Percentiles rank a stretch among this genome's conserved stretches.
Evolutionary conservation across 2,329 filamentous ascomycete genomes (phyloP).

Genomic region (Neopestalotiopsis sp.): DNA sequence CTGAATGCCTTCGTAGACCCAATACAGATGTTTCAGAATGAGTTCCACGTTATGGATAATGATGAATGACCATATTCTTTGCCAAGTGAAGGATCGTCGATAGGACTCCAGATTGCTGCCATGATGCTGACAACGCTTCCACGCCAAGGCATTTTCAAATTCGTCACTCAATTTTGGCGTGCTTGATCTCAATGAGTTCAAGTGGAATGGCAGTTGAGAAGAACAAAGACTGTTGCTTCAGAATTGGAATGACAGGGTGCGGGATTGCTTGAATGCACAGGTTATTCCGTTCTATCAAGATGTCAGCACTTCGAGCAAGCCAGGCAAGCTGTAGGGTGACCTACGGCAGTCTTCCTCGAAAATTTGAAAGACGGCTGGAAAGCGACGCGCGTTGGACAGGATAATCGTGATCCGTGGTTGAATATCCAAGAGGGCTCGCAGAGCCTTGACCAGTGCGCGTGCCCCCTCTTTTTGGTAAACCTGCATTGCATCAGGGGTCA

Average conservation of each 20-base stretch:
- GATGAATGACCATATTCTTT: too few relatives aligned
- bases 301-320: background rate
- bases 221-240: constrained; percentile 14
- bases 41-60: too few relatives aligned
- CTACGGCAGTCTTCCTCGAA: constrained; percentile 46
- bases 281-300: background rate
- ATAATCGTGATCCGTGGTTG: constrained; percentile 64
- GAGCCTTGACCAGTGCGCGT: constrained; percentile 67
- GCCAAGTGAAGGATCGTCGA: background rate
- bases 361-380: constrained; percentile 68
- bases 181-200: constrained; percentile 9
- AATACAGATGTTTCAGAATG: too few relatives aligned
- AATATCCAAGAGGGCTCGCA: constrained; percentile 65
- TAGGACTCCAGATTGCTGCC: background rate
- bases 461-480: constrained; percentile 74
- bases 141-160: background rate
- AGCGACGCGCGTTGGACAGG: constrained; percentile 74
- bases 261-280: background rate
- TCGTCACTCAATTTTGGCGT: background rate
- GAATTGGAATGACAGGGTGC: background rate
- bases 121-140: background rate
- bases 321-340: background rate
- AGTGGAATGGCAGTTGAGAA: constrained; percentile 16
- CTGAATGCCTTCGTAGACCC: too few relatives aligned
- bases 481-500: background rate